phyloP scores from a whole-genome alignment of 495 filamentous ascomycete species.

The Aspergillus diversus region DNA sequence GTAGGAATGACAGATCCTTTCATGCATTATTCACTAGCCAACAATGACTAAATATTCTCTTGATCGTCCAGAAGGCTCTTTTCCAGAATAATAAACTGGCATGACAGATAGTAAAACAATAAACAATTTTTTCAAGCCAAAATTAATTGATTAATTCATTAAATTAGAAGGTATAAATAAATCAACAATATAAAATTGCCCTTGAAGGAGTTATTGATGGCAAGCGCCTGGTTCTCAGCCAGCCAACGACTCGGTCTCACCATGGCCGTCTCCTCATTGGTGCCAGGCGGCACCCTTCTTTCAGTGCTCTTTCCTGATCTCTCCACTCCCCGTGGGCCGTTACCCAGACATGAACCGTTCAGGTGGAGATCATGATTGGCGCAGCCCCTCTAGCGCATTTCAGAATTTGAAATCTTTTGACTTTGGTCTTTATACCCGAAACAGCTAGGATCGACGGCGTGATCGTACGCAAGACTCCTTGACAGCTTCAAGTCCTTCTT shows the following conservation, averaged over 20 bases:
- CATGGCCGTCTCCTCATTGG: background rate
- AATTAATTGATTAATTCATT: background rate
- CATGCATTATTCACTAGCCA: constrained; percentile 20
- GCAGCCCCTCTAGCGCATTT: constrained; percentile 18
- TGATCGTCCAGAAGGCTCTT: constrained; percentile 6
- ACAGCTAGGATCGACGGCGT: constrained; percentile 24
- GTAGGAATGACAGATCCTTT: constrained; percentile 23
- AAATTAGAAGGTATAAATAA: constrained; percentile 28
- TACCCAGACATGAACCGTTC: constrained; percentile 30
- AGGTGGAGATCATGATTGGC: constrained; percentile 31
- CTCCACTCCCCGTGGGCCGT: constrained; percentile 30
- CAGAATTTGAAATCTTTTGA: constrained; percentile 32
- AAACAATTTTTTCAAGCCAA: background rate
- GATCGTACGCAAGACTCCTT: constrained; percentile 21
- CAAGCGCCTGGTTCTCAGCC: background rate
- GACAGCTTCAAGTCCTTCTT: constrained; percentile 2
- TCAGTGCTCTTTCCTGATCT: constrained; percentile 15
- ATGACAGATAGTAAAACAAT: constrained; percentile 2
- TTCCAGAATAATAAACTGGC: background rate
- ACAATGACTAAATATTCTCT: background rate
- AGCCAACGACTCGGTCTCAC: background rate
- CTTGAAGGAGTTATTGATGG: background rate
- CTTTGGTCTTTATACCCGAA: constrained; percentile 22
- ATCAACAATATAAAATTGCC: background rate
- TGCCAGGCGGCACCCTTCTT: constrained; percentile 5